Percentiles rank a stretch among this genome's conserved stretches.
Conservation (phyloP, 495 filamentous ascomycete species). For the Aspergillus carlsbadensis region DNA sequence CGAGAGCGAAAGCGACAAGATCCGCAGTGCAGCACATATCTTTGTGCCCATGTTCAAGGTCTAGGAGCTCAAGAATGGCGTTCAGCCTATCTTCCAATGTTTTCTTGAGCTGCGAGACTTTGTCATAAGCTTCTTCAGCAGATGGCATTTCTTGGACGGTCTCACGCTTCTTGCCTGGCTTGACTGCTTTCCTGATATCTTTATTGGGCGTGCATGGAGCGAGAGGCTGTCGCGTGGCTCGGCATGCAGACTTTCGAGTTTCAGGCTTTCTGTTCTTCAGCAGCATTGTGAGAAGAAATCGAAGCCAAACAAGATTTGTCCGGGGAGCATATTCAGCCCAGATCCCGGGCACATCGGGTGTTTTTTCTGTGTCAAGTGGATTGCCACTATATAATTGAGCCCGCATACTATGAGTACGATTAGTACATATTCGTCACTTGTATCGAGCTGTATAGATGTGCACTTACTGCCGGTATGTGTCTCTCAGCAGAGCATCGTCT, state of each 20-base stretch:
- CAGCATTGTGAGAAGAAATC: slow-evolving; percentile 47
- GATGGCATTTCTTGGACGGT: neutral
- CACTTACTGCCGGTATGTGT: slow-evolving; percentile 45
- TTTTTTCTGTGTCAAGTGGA: slow-evolving; percentile 31
- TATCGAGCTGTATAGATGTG: too few species aligned
- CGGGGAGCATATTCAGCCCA: slow-evolving; percentile 48
- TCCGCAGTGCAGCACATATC: slow-evolving; percentile 53
- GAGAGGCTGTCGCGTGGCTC: slow-evolving; percentile 31
- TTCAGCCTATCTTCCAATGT: slow-evolving; percentile 35
- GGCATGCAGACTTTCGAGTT: slow-evolving; percentile 15
- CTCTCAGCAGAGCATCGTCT: slow-evolving; percentile 39
- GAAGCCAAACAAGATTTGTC: slow-evolving; percentile 53
- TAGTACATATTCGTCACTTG: neutral
- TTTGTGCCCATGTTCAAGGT: slow-evolving; percentile 40
- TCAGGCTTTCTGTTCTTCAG: slow-evolving; percentile 40
- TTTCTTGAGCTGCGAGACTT: slow-evolving; percentile 27
- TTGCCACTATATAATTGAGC: slow-evolving; percentile 37
- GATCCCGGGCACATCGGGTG: slow-evolving; percentile 34
- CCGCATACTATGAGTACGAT: slow-evolving; percentile 35
- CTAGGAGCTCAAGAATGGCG: slow-evolving; percentile 35
- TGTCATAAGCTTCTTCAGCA: slow-evolving; percentile 13
- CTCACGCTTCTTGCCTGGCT: slow-evolving; percentile 15
- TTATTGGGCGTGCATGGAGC: slow-evolving; percentile 38
- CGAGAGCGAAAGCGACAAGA: slow-evolving; percentile 47
- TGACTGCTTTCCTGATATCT: slow-evolving; percentile 14